Conservation (phyloP, 176 grass and related monocot species). For the Paspalum notatum region DNA sequence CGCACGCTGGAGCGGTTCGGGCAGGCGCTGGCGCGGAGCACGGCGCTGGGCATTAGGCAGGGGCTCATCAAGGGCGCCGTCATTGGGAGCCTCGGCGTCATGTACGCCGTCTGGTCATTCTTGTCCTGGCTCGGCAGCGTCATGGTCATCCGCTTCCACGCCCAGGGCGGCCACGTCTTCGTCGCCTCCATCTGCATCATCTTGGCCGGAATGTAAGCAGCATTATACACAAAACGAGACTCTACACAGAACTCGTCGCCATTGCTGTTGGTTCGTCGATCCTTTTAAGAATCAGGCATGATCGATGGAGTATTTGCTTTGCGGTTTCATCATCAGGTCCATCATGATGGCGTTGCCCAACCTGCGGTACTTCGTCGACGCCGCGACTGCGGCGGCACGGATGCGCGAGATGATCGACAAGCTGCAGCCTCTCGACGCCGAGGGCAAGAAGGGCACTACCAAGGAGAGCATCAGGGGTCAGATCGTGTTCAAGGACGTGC, state of each 20-base stretch:
- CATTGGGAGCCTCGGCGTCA: constrained; percentile 57
- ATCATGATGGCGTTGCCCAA: constrained; percentile 47
- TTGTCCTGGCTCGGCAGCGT: constrained; percentile 49
- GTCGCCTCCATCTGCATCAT: constrained; percentile 60
- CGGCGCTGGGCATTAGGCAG: constrained; percentile 52
- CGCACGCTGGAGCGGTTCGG: constrained; percentile 51
- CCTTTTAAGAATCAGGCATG: no score
- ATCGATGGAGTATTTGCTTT: background rate
- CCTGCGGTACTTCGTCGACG: constrained; percentile 50
- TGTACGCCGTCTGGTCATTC: constrained; percentile 67
- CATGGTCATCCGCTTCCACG: constrained; percentile 54
- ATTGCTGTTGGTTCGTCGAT: background rate
- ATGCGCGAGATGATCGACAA: constrained; percentile 49
- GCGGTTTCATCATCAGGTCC: constrained; percentile 10
- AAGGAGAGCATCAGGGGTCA: constrained; percentile 17
- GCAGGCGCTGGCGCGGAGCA: constrained; percentile 42
- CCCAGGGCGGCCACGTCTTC: constrained; percentile 60
- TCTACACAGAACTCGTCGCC: no score
- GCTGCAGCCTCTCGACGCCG: constrained; percentile 1
- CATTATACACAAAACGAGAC: no score
- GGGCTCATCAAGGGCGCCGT: constrained; percentile 63
- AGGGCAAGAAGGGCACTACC: constrained; percentile 40
- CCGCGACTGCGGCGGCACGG: constrained; percentile 27
- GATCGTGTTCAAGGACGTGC: constrained; percentile 52
- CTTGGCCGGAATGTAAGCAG: constrained; percentile 60